phyloP scores from a whole-genome alignment of 225 moss, liverwort and hornwort species.

The Asterella californica region DNA sequence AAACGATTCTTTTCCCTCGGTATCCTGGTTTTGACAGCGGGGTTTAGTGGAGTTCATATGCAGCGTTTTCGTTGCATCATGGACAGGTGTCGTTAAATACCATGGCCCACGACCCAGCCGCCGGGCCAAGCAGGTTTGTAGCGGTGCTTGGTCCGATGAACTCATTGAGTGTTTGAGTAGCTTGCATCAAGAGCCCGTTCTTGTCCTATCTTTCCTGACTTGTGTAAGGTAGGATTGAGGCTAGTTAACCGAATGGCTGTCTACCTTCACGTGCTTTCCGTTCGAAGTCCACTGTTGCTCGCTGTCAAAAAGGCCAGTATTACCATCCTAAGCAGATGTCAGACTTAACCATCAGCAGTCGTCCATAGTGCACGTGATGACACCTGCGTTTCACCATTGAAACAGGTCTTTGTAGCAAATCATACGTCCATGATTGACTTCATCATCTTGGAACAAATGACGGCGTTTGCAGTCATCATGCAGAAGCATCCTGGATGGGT shows the following conservation, averaged over 20 bases:
- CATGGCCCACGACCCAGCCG: slow-evolving; percentile 94
- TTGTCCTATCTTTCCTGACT: neutral
- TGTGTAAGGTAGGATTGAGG: neutral
- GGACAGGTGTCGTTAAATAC: slow-evolving; percentile 91
- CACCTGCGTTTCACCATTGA: slow-evolving; percentile 4
- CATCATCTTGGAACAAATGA: slow-evolving; percentile 96
- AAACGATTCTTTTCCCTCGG: neutral
- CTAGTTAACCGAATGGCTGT: neutral
- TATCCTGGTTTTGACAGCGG: slow-evolving; percentile 48
- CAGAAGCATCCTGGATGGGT: slow-evolving; percentile 99
- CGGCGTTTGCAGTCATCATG: slow-evolving; percentile 95
- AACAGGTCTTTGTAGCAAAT: slow-evolving; percentile 96
- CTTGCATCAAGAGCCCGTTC: neutral
- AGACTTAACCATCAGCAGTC: neutral
- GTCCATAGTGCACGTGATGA: neutral
- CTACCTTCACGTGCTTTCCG: neutral
- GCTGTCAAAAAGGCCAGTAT: neutral
- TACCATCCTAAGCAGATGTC: neutral
- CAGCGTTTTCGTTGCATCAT: slow-evolving; percentile 90
- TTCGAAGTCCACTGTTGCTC: neutral
- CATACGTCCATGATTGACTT: slow-evolving; percentile 99
- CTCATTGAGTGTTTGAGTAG: neutral
- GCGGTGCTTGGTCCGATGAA: neutral
- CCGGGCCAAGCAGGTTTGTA: slow-evolving; percentile 80
- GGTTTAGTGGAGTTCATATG: slow-evolving; percentile 98